Conservation (phyloP, 23 red algal genomes). For the Cyanidioschyzon merolae region DNA sequence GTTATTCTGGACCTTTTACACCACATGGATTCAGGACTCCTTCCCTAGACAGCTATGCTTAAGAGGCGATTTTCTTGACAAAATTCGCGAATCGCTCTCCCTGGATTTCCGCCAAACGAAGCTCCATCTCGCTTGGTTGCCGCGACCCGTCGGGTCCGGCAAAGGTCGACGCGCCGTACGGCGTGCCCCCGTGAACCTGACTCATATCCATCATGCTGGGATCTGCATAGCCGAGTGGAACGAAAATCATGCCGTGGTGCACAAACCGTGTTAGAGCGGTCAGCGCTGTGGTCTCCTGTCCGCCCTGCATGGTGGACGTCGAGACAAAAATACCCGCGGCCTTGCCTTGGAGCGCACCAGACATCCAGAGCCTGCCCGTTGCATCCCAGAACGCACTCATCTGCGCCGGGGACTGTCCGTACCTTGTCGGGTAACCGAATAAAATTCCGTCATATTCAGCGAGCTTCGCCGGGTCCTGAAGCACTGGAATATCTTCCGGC, state of each 20-base stretch:
- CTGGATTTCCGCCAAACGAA: constrained; percentile 20
- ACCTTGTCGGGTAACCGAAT: constrained; percentile 32
- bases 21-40: too few species aligned
- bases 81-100: constrained; percentile 29
- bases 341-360: constrained; percentile 29
- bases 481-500: constrained; percentile 5
- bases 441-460: constrained; percentile 33
- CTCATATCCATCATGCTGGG: constrained; percentile 24
- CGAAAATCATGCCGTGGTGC: constrained; percentile 39
- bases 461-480: constrained; percentile 16
- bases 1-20: too few species aligned
- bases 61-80: constrained; percentile 21
- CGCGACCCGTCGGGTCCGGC: constrained; percentile 30
- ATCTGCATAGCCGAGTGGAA: constrained; percentile 24
- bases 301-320: constrained; percentile 19
- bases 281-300: constrained; percentile 38
- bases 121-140: constrained; percentile 21
- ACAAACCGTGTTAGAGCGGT: constrained; percentile 23
- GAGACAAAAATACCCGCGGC: constrained; percentile 26
- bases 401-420: constrained; percentile 30
- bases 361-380: constrained; percentile 20
- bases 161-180: constrained; percentile 27
- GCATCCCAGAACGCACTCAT: constrained; percentile 36
- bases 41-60: not conserved
- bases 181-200: constrained; percentile 18